phyloP scores from a whole-genome alignment of 2,329 filamentous ascomycete genomes.

The Penicillium sp. region DNA sequence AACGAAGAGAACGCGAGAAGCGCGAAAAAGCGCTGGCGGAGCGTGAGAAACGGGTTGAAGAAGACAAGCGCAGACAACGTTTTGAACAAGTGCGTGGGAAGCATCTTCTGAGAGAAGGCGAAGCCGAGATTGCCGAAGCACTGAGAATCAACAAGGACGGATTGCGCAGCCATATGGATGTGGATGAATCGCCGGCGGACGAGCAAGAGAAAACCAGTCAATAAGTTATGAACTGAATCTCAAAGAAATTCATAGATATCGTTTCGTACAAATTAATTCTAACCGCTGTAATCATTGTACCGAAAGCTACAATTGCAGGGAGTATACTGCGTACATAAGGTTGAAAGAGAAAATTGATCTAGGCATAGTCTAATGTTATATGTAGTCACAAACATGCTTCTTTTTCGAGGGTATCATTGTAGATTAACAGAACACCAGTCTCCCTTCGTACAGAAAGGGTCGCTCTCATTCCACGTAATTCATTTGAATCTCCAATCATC shows the following conservation, averaged over 20 bases:
- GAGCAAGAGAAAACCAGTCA: conserved; percentile 8
- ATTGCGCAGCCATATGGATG: conserved; percentile 40
- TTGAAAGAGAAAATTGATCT: not conserved
- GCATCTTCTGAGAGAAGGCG: conserved; percentile 44
- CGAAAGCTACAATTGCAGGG: not conserved
- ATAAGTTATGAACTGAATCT: not conserved
- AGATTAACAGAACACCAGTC: conserved; percentile 27
- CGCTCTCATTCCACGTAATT: conserved; percentile 18
- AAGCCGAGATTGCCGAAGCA: conserved; percentile 46
- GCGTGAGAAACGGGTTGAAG: conserved; percentile 44
- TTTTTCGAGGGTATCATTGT: conserved; percentile 38
- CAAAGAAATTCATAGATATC: not conserved
- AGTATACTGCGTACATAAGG: not conserved
- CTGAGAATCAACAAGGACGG: conserved; percentile 46
- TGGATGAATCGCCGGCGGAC: conserved; percentile 5
- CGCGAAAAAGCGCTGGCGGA: conserved; percentile 47
- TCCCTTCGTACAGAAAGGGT: conserved; percentile 25
- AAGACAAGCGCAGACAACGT: conserved; percentile 43
- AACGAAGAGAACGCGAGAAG: conserved; percentile 42
- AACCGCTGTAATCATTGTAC: not conserved
- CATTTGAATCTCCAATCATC: conserved; percentile 46
- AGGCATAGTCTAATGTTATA: not conserved
- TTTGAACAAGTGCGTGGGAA: conserved; percentile 43
- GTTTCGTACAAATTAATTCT: not conserved
- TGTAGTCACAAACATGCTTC: conserved; percentile 11